Evolutionary conservation across 495 filamentous ascomycete genomes (phyloP).

Genomic region (Annulohypoxylon maeteangense): DNA sequence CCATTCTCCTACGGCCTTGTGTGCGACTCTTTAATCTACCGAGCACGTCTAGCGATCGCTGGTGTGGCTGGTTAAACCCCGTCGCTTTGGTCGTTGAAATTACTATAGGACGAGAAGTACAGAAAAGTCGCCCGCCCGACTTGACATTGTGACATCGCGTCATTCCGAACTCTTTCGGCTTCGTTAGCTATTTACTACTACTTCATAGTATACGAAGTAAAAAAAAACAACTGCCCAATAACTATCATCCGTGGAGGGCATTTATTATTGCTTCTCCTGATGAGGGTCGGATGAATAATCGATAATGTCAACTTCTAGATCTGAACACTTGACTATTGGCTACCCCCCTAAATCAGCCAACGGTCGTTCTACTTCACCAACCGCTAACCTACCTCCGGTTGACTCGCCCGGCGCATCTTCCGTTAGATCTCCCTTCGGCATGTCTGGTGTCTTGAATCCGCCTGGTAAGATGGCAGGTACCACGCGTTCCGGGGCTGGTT

Average conservation of each 20-base stretch:
- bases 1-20: constrained; percentile 29
- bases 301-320: constrained; percentile 95
- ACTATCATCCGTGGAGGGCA: constrained; percentile 47
- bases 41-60: constrained; percentile 32
- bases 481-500: constrained; percentile 89
- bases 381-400: constrained; percentile 85
- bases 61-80: constrained; percentile 32
- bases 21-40: constrained; percentile 38
- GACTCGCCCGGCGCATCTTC: constrained; percentile 76
- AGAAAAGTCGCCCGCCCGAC: constrained; percentile 19
- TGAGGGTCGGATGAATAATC: constrained; percentile 69
- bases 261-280: constrained; percentile 50
- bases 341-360: constrained; percentile 69
- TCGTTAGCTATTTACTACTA: constrained; percentile 33
- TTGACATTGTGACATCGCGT: constrained; percentile 36
- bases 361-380: constrained; percentile 83
- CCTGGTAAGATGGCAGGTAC: constrained; percentile 75
- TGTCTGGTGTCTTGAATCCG: constrained; percentile 69
- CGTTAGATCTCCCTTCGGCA: constrained; percentile 79
- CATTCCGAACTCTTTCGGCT: constrained; percentile 35
- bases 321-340: constrained; percentile 79
- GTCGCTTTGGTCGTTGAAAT: constrained; percentile 29
- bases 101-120: constrained; percentile 34
- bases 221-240: constrained; percentile 42
- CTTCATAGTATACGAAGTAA: constrained; percentile 21